Percentiles rank a stretch among this genome's conserved stretches.
Conservation (phyloP, 257 asterid genomes). For the Rehmannia glutinosa region DNA sequence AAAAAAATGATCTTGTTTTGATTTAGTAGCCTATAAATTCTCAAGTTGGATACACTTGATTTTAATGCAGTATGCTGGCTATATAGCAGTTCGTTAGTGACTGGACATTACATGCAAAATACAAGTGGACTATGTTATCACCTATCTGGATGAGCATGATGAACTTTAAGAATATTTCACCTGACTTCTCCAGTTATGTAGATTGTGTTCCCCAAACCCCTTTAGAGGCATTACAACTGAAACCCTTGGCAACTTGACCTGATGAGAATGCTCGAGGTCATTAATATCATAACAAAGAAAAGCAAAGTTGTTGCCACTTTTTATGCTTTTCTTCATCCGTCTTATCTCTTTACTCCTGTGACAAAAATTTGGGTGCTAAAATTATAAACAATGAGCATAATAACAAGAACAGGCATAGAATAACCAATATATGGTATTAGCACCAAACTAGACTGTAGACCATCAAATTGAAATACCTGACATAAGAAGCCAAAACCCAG, state of each 20-base stretch:
- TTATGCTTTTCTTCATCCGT: conserved; percentile 46
- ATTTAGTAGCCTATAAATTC: neutral
- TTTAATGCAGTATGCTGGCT: neutral
- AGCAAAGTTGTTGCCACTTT: conserved; percentile 68
- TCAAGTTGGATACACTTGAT: conserved; percentile 1
- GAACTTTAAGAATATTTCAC: conserved; percentile 34
- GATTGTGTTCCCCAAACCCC: conserved; percentile 97
- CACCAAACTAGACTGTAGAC: conserved; percentile 2
- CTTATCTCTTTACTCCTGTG: conserved; percentile 84
- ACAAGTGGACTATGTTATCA: conserved; percentile 3
- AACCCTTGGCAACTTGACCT: conserved; percentile 79
- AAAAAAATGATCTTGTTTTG: neutral
- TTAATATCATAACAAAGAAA: conserved; percentile 68
- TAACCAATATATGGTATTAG: neutral
- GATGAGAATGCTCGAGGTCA: conserved; percentile 81
- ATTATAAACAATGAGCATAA: conserved; percentile 8
- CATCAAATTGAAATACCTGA: conserved; percentile 51
- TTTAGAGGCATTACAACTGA: conserved; percentile 96
- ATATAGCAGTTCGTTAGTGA: neutral
- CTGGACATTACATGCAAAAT: neutral
- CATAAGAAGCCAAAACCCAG: conserved; percentile 88
- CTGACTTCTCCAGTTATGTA: conserved; percentile 98
- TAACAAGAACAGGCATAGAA: neutral
- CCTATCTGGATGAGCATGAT: conserved; percentile 11
- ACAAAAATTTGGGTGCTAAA: conserved; percentile 18